Conservation (phyloP, 441 rosid genomes). For the Viola pubescens region DNA sequence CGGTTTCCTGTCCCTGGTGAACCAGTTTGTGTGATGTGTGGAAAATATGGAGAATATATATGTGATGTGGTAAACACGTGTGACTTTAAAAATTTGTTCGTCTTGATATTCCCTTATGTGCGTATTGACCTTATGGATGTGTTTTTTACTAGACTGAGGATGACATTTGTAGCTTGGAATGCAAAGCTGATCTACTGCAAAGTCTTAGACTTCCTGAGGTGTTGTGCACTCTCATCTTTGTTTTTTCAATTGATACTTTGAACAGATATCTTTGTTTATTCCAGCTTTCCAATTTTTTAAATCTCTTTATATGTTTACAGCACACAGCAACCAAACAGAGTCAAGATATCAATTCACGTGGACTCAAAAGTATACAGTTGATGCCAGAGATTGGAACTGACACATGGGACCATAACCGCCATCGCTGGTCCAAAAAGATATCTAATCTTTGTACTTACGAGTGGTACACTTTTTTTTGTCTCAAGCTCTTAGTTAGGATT, state of each 20-base stretch:
- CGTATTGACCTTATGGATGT: conserved; percentile 4
- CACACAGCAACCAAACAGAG: conserved; percentile 19
- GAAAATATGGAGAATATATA: conserved; percentile 69
- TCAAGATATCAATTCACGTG: conserved; percentile 19
- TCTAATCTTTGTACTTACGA: conserved; percentile 55
- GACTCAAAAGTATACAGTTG: conserved; percentile 12
- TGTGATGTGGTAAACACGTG: conserved; percentile 47
- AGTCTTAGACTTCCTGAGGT: conserved; percentile 38
- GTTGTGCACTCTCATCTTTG: conserved; percentile 9
- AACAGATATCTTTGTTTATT: conserved; percentile 7
- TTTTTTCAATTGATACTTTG: conserved; percentile 2
- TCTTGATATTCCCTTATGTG: conserved; percentile 4
- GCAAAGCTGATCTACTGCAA: conserved; percentile 50
- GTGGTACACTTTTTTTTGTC: conserved; percentile 34
- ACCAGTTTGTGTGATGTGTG: conserved; percentile 56
- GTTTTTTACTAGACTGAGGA: conserved; percentile 46
- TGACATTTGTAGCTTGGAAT: conserved; percentile 68
- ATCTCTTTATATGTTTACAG: conserved; percentile 25
- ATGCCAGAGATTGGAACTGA: conserved; percentile 33
- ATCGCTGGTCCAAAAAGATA: conserved; percentile 42
- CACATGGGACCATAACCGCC: conserved; percentile 43
- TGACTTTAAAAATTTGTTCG: conserved; percentile 10
- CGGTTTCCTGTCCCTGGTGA: conserved; percentile 51
- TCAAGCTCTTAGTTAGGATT: neutral
- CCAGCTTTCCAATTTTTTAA: neutral